These are phyloP conservation scores for Alternaria brassicicola DNA, from an alignment of 2,329 filamentous ascomycete species.

Conservation along the genomic window DNA sequence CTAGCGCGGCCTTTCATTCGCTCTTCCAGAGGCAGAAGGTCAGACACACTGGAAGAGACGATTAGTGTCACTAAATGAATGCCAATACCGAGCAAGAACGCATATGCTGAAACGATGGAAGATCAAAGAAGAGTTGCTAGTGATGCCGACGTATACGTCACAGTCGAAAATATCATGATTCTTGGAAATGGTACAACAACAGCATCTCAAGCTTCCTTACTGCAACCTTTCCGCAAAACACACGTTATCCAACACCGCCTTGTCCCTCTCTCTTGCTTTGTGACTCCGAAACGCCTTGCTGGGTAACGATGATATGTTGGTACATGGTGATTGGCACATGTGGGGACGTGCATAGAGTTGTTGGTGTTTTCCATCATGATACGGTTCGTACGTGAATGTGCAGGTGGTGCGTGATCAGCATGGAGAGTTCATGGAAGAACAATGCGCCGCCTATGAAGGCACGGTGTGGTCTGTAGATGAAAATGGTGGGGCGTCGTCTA, in stretches of 20 bases:
- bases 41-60: not conserved
- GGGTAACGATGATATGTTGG: slow-evolving; percentile 7
- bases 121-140: not conserved
- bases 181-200: not conserved
- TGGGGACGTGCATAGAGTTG: not conserved
- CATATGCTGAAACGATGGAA: not conserved
- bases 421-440: not conserved
- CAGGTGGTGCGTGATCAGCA: not conserved
- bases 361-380: not conserved
- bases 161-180: not conserved
- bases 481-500: no score
- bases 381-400: not conserved
- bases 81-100: not conserved
- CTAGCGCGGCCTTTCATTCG: not conserved
- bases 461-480: not conserved
- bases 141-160: not conserved
- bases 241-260: not conserved
- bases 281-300: slow-evolving; percentile 13
- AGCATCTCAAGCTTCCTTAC: not conserved
- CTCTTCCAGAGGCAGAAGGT: not conserved
- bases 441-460: not conserved
- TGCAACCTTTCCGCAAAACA: not conserved
- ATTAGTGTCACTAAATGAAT: not conserved
- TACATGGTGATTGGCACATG: slow-evolving; percentile 8
- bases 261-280: not conserved